phyloP scores from a whole-genome alignment of 257 asterid genomes.

The Jaltomata sinuosa region DNA sequence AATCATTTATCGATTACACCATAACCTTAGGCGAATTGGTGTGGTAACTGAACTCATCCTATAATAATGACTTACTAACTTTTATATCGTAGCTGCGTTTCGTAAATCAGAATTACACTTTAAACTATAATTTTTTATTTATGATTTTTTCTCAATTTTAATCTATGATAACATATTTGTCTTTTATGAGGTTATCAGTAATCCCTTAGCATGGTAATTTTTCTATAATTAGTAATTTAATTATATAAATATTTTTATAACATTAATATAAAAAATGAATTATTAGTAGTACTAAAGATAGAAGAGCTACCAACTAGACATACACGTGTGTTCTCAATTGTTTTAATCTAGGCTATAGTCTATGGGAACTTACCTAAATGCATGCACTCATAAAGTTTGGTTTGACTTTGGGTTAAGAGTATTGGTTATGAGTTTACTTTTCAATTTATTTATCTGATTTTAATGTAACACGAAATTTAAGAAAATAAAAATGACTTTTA shows the following conservation, averaged over 20 bases:
- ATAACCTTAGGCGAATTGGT: background rate
- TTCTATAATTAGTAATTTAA: background rate
- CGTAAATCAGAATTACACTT: too few relatives aligned
- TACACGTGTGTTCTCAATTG: background rate
- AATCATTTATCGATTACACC: background rate
- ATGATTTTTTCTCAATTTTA: too few relatives aligned
- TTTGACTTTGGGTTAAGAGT: background rate
- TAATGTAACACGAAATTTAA: too few relatives aligned
- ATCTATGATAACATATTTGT: background rate
- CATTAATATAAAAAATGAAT: too few relatives aligned
- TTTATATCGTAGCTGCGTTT: background rate
- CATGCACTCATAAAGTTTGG: background rate
- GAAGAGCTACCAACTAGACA: background rate
- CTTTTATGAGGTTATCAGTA: background rate
- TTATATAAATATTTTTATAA: background rate
- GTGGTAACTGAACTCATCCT: background rate
- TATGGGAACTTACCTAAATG: background rate
- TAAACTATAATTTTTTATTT: too few relatives aligned
- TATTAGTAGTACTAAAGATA: background rate
- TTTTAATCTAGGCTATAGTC: background rate
- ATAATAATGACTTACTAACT: background rate
- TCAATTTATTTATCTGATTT: too few relatives aligned
- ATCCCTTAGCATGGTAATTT: background rate
- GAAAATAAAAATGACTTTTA: too few relatives aligned
- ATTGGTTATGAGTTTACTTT: rapidly evolving